Percentiles rank a stretch among this genome's conserved stretches.
Evolutionary conservation across 2,329 filamentous ascomycete species (phyloP).

Genomic region (Paecilomyces sp.): DNA sequence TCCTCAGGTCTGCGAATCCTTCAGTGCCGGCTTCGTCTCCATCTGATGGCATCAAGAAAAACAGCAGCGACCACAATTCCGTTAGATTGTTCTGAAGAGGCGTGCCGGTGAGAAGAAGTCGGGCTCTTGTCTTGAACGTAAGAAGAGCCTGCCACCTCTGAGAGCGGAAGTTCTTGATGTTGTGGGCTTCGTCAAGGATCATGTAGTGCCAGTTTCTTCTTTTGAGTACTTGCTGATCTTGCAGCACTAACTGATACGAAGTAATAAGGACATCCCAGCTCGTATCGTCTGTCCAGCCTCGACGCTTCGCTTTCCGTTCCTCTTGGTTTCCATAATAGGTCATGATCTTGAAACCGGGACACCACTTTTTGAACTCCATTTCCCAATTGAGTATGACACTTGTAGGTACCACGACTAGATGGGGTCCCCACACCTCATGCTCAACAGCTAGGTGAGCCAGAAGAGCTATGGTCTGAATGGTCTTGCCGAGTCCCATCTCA

Average conservation of each 20-base stretch:
- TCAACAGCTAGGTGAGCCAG: conserved; percentile 86
- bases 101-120: conserved; percentile 85
- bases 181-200: conserved; percentile 96
- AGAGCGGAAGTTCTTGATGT: conserved; percentile 99
- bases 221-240: conserved; percentile 91
- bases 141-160: conserved; percentile 94
- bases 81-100: conserved; percentile 95
- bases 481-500: conserved; percentile 98
- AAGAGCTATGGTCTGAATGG: conserved; percentile 93
- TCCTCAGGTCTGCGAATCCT: conserved; percentile 87
- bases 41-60: conserved; percentile 90
- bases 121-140: conserved; percentile 82
- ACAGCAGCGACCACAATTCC: conserved; percentile 92
- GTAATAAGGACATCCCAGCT: conserved; percentile 97
- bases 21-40: conserved; percentile 67
- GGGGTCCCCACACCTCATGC: conserved; percentile 89
- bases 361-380: conserved; percentile 99
- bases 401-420: conserved; percentile 91
- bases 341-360: conserved; percentile 94
- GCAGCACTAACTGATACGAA: conserved; percentile 90
- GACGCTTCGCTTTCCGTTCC: conserved; percentile 82
- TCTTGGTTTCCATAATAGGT: conserved; percentile 94
- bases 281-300: conserved; percentile 89
- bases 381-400: conserved; percentile 99
- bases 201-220: conserved; percentile 94